Percentiles rank a stretch among this genome's conserved stretches.
Evolutionary conservation across 1,139 yeast genomes (phyloP).

Genomic region (Candida freyschussii): DNA sequence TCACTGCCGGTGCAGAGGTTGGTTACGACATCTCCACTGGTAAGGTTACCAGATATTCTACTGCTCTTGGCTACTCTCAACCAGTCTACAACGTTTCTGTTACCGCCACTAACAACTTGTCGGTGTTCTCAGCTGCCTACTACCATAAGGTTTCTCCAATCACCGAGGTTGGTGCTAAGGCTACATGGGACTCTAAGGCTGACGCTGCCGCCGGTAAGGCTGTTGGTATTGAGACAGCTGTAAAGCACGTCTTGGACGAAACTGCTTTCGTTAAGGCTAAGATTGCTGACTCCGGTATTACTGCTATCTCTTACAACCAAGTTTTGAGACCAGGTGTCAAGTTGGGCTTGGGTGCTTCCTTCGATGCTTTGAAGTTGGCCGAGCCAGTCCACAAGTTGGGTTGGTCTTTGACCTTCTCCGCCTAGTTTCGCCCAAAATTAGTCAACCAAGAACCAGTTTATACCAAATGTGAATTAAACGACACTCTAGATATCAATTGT

Average conservation of each 20-base stretch:
- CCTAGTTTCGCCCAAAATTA: too few species aligned
- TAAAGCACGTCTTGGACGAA: conserved; percentile 87
- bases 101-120: conserved; percentile 84
- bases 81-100: conserved; percentile 85
- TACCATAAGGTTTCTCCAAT: conserved; percentile 90
- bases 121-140: conserved; percentile 92
- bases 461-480: too few species aligned
- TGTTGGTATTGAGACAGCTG: conserved; percentile 86
- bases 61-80: conserved; percentile 90
- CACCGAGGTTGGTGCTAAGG: conserved; percentile 97
- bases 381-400: conserved; percentile 99
- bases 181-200: conserved; percentile 89
- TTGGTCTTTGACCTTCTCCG: conserved; percentile 86
- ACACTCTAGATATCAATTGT: too few species aligned
- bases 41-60: conserved; percentile 88
- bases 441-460: too few species aligned
- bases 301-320: conserved; percentile 94
- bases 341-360: conserved; percentile 95
- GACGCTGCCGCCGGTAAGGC: conserved; percentile 54
- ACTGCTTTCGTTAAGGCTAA: conserved; percentile 93
- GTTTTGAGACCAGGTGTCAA: conserved; percentile 95
- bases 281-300: conserved; percentile 94
- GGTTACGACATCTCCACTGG: conserved; percentile 95
- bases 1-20: conserved; percentile 95
- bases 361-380: conserved; percentile 92